phyloP scores from a whole-genome alignment of 2,329 filamentous ascomycete genomes.

The Nothomitra cinnamomea region DNA sequence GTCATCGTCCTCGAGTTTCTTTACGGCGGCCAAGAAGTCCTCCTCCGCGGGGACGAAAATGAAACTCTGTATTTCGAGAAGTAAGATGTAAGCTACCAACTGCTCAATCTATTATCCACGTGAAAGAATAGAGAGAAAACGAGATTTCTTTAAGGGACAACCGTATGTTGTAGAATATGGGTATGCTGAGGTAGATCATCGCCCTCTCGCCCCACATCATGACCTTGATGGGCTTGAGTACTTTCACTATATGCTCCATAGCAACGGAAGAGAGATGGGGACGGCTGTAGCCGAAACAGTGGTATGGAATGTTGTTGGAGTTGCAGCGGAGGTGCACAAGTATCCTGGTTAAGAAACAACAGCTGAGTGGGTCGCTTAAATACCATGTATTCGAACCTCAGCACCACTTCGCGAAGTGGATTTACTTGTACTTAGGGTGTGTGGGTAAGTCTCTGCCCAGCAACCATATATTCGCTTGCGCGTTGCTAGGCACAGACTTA shows the following conservation, averaged over 20 bases:
- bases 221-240: neutral
- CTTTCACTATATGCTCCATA: neutral
- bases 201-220: neutral
- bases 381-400: no score
- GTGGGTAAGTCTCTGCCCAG: no score
- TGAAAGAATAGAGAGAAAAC: constrained; percentile 1
- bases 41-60: neutral
- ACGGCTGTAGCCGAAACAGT: no score
- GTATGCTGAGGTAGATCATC: neutral
- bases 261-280: neutral
- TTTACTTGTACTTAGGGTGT: no score
- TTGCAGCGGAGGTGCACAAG: no score
- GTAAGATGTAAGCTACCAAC: neutral
- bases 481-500: no score
- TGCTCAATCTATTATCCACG: neutral
- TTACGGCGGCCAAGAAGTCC: neutral
- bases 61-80: neutral
- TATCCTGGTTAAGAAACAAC: no score
- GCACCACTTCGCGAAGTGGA: no score
- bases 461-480: no score
- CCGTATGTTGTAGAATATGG: neutral
- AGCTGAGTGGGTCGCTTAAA: no score
- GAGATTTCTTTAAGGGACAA: neutral
- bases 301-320: no score
- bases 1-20: no score